Percentiles rank a stretch among this genome's conserved stretches.
phyloP scores from a whole-genome alignment of 495 filamentous ascomycete genomes.

The Hypoxylon lienhwacheense region DNA sequence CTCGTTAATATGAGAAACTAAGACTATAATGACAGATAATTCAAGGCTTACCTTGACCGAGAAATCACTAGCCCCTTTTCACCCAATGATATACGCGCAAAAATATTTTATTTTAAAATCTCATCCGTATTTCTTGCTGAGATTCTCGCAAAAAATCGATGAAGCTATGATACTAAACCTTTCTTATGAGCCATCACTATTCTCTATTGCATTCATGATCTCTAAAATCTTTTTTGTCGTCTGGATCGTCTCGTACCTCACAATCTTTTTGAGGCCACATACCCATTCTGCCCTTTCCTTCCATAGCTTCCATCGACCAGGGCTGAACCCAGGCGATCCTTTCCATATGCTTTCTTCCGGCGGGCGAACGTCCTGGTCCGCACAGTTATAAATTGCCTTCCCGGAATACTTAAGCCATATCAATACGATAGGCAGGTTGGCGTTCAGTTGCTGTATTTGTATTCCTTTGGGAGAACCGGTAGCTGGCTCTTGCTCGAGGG shows the following conservation, averaged over 20 bases:
- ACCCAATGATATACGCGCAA: too few species aligned
- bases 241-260: constrained; percentile 25
- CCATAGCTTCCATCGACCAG: constrained; percentile 36
- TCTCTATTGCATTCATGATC: constrained; percentile 23
- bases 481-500: constrained; percentile 20
- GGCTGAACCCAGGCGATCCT: constrained; percentile 15
- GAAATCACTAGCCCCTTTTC: too few species aligned
- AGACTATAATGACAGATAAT: too few species aligned
- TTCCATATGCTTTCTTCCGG: constrained; percentile 9
- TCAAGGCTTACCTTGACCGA: too few species aligned
- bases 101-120: too few species aligned
- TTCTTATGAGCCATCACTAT: not conserved
- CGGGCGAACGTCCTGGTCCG: constrained; percentile 2
- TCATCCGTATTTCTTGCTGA: too few species aligned
- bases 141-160: too few species aligned
- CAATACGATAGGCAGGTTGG: constrained; percentile 19
- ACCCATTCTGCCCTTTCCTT: constrained; percentile 29
- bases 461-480: not conserved
- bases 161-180: too few species aligned
- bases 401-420: constrained; percentile 30
- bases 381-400: constrained; percentile 17
- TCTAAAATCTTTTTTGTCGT: constrained; percentile 34
- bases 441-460: constrained; percentile 6
- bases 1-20: too few species aligned
- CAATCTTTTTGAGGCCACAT: constrained; percentile 18